Conservation (phyloP, 2,329 filamentous ascomycete genomes). For the Phyllosticta citrichinensis region DNA sequence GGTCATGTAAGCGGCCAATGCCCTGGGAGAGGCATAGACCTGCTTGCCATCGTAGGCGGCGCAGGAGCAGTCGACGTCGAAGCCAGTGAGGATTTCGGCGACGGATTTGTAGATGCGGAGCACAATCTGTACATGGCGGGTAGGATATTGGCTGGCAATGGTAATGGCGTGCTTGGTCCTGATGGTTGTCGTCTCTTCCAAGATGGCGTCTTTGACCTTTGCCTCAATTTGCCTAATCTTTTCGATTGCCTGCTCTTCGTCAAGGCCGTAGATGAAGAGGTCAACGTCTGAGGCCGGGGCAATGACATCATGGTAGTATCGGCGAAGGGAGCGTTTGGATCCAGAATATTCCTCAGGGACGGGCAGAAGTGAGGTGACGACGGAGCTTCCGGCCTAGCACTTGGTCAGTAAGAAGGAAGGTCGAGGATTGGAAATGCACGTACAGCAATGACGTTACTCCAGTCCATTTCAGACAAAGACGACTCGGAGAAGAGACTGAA, state of each 20-base stretch:
- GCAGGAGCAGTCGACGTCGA: slow-evolving; percentile 78
- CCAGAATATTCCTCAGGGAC: slow-evolving; percentile 39
- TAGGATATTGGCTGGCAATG: slow-evolving; percentile 75
- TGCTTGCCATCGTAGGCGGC: slow-evolving; percentile 72
- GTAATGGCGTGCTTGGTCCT: slow-evolving; percentile 82
- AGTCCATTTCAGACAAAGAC: slow-evolving; percentile 64
- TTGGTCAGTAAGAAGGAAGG: not conserved
- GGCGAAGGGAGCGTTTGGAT: slow-evolving; percentile 32
- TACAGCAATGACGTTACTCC: slow-evolving; percentile 65
- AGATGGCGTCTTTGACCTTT: slow-evolving; percentile 63
- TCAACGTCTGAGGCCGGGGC: slow-evolving; percentile 81
- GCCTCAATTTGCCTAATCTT: slow-evolving; percentile 78
- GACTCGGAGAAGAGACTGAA: slow-evolving; percentile 76
- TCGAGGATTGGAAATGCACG: not conserved
- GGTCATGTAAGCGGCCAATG: slow-evolving; percentile 68
- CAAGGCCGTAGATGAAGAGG: slow-evolving; percentile 72
- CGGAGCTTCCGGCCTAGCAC: slow-evolving; percentile 57
- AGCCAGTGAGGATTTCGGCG: slow-evolving; percentile 76
- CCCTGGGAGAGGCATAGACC: slow-evolving; percentile 69
- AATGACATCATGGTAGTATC: slow-evolving; percentile 71
- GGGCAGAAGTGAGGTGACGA: slow-evolving; percentile 68
- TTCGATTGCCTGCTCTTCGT: slow-evolving; percentile 64
- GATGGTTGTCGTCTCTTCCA: slow-evolving; percentile 75
- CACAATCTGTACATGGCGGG: slow-evolving; percentile 76
- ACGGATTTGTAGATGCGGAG: slow-evolving; percentile 76